Evolutionary conservation across 208 protist species (phyloP).

Genomic region (Herpetomonas muscarum): DNA sequence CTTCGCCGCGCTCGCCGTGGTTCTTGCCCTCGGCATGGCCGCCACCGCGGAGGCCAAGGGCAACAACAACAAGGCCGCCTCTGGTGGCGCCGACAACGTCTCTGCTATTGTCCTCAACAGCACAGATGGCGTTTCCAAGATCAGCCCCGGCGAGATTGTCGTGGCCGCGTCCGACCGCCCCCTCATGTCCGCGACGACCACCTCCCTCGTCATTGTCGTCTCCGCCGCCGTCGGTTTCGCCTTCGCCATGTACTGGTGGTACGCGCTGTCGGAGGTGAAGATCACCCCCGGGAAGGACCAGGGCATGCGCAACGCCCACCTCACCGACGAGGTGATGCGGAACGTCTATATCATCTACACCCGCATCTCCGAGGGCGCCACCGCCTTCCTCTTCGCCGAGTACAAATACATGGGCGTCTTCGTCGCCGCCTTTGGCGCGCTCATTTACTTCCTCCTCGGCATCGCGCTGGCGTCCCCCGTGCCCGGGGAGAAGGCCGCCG

Average conservation of each 20-base stretch:
- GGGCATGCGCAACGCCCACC: slow-evolving; percentile 54
- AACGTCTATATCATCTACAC: slow-evolving; percentile 82
- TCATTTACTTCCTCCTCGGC: slow-evolving; percentile 80
- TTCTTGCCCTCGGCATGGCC: neutral
- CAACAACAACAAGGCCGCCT: neutral
- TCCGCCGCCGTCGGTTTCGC: slow-evolving; percentile 54
- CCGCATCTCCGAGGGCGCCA: slow-evolving; percentile 74
- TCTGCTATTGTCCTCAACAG: neutral
- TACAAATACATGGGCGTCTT: slow-evolving; percentile 88
- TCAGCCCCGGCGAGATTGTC: neutral
- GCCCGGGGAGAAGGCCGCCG: slow-evolving; percentile 17
- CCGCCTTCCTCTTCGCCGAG: slow-evolving; percentile 73
- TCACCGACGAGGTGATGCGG: slow-evolving; percentile 83
- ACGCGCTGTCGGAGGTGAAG: slow-evolving; percentile 49
- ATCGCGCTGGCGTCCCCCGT: slow-evolving; percentile 49
- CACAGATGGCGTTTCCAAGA: neutral
- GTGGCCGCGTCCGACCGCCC: slow-evolving; percentile 1
- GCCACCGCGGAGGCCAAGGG: too few species aligned
- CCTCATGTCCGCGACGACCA: slow-evolving; percentile 29
- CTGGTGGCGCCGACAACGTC: neutral
- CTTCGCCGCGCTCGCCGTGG: neutral
- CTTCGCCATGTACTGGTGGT: slow-evolving; percentile 86
- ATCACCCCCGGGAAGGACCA: slow-evolving; percentile 58
- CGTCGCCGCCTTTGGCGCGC: slow-evolving; percentile 60
- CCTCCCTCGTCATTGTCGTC: slow-evolving; percentile 48